Evolutionary conservation across 805 yeast genomes (phyloP).

Genomic region (Wickerhamomyces alni): DNA sequence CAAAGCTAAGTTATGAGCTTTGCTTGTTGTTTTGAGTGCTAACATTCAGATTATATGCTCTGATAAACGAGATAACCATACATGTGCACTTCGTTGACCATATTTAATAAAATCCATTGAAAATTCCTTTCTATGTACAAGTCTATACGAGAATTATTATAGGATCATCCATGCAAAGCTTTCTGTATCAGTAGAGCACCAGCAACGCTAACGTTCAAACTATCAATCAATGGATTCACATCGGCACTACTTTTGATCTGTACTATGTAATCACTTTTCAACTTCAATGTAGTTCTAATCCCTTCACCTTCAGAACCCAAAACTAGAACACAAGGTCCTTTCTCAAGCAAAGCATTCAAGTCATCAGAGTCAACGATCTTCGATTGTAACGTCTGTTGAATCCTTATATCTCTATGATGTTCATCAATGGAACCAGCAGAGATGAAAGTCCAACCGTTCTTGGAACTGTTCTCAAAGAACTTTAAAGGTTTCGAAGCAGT

Average conservation of each 20-base stretch:
- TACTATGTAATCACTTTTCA: conserved; percentile 46
- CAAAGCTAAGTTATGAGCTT: too few species aligned
- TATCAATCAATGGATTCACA: conserved; percentile 48
- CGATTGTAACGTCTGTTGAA: conserved; percentile 22
- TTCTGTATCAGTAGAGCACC: conserved; percentile 56
- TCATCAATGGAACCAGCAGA: conserved; percentile 43
- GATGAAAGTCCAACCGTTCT: conserved; percentile 64
- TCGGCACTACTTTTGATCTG: conserved; percentile 27
- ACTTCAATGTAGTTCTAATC: conserved; percentile 57
- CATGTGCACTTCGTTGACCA: too few species aligned
- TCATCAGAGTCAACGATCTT: conserved; percentile 35
- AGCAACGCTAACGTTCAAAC: conserved; percentile 88
- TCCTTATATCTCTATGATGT: conserved; percentile 27
- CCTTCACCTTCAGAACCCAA: conserved; percentile 88
- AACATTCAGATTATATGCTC: too few species aligned
- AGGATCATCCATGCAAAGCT: conserved; percentile 1
- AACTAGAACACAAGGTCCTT: conserved; percentile 61
- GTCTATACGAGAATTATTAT: background rate
- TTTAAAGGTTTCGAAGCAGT: conserved; percentile 50
- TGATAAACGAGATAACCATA: too few species aligned
- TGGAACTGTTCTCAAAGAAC: conserved; percentile 51
- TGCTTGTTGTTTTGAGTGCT: too few species aligned
- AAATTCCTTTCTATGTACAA: background rate
- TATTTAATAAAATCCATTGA: too few species aligned
- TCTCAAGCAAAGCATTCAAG: conserved; percentile 36